A percentile compares a stretch with the other conserved stretches of the same genome.
Evolutionary conservation across 371 early-diverging fungal species (phyloP).

Genomic region (Mortierella sp.): DNA sequence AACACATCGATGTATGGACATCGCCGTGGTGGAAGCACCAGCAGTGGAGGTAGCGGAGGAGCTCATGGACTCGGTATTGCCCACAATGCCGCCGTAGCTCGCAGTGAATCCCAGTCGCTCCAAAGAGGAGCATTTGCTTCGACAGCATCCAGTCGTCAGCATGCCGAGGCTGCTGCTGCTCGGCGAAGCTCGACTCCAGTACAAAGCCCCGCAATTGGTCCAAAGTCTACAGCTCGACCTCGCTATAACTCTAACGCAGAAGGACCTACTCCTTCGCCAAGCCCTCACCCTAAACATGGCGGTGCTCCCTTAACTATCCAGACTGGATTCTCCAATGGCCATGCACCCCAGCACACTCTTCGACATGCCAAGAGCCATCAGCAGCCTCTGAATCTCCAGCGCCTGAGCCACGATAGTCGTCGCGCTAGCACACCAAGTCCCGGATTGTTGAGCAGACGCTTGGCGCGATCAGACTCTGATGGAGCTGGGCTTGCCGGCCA

Average conservation of each 20-base stretch:
- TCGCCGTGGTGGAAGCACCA: constrained; percentile 42
- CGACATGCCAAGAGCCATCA: constrained; percentile 54
- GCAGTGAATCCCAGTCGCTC: constrained; percentile 2
- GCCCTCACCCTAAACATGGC: constrained; percentile 22
- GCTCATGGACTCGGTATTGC: constrained; percentile 21
- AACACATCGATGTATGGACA: constrained; percentile 51
- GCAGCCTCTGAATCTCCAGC: constrained; percentile 30
- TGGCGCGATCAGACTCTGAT: constrained; percentile 39
- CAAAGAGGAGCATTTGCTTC: constrained; percentile 27
- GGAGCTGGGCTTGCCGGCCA: constrained; percentile 22
- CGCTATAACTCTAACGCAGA: constrained; percentile 24
- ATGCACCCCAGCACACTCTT: constrained; percentile 36
- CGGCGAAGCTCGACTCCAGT: constrained; percentile 50
- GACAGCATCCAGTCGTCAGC: constrained; percentile 46
- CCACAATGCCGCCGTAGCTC: constrained; percentile 18
- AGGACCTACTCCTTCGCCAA: constrained; percentile 26
- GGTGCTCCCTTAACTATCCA: constrained; percentile 45
- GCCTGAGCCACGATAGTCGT: constrained; percentile 28
- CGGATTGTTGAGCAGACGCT: constrained; percentile 23
- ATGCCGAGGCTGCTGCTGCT: constrained; percentile 30
- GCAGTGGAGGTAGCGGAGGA: constrained; percentile 30
- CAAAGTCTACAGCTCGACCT: constrained; percentile 37
- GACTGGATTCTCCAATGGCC: constrained; percentile 43
- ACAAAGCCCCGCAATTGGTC: constrained; percentile 22
- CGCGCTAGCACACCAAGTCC: constrained; percentile 48